These are phyloP conservation scores for Scedosporium boydii DNA, from an alignment of 2,329 filamentous ascomycete genomes.

Conservation along the genomic window DNA sequence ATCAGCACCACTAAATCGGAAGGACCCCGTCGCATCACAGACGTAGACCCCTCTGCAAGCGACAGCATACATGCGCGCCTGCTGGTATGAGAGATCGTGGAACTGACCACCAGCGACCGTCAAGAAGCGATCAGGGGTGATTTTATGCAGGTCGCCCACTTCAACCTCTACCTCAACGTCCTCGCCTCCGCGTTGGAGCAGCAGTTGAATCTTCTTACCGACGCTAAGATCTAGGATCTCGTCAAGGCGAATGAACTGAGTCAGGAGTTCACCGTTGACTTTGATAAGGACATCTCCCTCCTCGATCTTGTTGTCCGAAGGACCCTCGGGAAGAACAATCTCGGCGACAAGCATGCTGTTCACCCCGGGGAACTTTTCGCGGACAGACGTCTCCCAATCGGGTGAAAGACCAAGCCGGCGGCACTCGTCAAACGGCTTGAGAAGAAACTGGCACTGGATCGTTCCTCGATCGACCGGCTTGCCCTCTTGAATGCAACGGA, in stretches of 20 bases:
- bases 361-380: constrained; percentile 78
- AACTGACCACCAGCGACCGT: constrained; percentile 90
- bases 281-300: constrained; percentile 92
- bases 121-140: constrained; percentile 93
- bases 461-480: constrained; percentile 77
- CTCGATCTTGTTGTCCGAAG: constrained; percentile 76
- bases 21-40: constrained; percentile 89
- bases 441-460: constrained; percentile 95
- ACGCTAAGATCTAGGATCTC: constrained; percentile 87
- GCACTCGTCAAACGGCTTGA: constrained; percentile 97
- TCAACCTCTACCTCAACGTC: constrained; percentile 76
- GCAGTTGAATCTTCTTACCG: constrained; percentile 63
- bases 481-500: constrained; percentile 73
- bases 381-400: constrained; percentile 77
- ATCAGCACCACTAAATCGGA: constrained; percentile 83
- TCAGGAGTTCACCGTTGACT: constrained; percentile 87
- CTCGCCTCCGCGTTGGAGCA: constrained; percentile 81
- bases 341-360: constrained; percentile 96
- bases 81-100: constrained; percentile 94
- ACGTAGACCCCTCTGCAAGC: constrained; percentile 88
- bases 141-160: constrained; percentile 84
- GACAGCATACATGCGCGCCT: constrained; percentile 91
- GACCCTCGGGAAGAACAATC: constrained; percentile 84
- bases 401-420: constrained; percentile 75
- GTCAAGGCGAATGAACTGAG: constrained; percentile 85